Conservation (phyloP, 108 stramenopile genomes). For the Skeletonema menzelii region DNA sequence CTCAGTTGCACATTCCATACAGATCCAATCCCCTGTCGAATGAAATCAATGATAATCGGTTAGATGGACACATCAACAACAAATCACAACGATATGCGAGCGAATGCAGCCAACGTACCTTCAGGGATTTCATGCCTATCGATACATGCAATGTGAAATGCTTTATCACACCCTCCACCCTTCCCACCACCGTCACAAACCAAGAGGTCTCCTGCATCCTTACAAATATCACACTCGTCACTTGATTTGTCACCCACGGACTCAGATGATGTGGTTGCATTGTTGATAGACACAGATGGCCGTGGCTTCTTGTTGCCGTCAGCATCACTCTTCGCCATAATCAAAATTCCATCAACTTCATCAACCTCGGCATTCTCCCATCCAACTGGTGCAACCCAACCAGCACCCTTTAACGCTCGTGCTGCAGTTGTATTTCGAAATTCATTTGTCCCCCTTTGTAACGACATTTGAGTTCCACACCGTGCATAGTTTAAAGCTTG, state of each 20-base stretch:
- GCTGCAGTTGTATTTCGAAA: not conserved
- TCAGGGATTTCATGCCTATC: not conserved
- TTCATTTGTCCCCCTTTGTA: not conserved
- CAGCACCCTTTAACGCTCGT: conserved; percentile 8
- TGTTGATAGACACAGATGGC: not conserved
- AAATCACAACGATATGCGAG: not conserved
- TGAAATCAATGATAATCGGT: not conserved
- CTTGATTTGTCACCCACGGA: not conserved
- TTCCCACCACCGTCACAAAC: not conserved
- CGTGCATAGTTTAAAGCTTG: conserved; percentile 36
- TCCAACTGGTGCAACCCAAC: conserved; percentile 20
- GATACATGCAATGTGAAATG: not conserved
- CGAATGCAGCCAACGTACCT: not conserved
- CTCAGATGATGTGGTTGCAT: not conserved
- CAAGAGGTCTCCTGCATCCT: not conserved
- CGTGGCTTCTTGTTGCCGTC: not conserved
- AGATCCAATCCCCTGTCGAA: not conserved
- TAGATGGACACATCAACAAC: not conserved
- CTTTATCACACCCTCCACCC: not conserved
- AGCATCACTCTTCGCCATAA: conserved; percentile 17
- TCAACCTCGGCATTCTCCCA: conserved; percentile 41
- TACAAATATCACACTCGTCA: not conserved
- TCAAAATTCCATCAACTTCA: conserved; percentile 35
- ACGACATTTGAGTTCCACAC: conserved; percentile 13
- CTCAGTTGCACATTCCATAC: not conserved